Evolutionary conservation across 345 rosid species (phyloP), one percentile per base, ranked within the genome.

Genomic region (Viola odorata): DNA sequence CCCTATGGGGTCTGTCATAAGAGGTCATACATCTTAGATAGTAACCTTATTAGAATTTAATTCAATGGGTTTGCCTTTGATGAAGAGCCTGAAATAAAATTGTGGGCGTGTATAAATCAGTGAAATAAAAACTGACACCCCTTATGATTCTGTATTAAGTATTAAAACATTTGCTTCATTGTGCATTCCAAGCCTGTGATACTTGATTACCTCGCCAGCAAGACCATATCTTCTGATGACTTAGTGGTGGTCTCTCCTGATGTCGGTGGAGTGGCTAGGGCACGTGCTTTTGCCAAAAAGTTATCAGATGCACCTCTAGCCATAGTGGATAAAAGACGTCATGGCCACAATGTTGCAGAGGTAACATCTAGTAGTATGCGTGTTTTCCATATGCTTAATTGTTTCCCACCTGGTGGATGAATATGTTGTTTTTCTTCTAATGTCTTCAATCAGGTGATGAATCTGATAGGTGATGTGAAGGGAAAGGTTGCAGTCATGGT

Each of bases 401-500:
- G 12, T 52, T 17, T 6, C 3, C 32, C 37, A 14, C 17, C 55
- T 17, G 13, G 50, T 3, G 37, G 51, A 48, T 49, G 15, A 17
- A 49, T 12, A 5, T 17, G 12, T 17, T n/a, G 37, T 10, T 47
- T 47, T 47, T 4, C 15, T 17, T 9, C 41, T 6, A 48, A 45
- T 63, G 47, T 57, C 16, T 4, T 61, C 16, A 69, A 82, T 60
- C 81, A 89, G 98, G 97, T 92, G 60, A 89, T 92, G 97, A 92
- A 92, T 74, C 78, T 92, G 81, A 92, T 92, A 3, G 96, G 98
- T 58, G 97, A 87, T 78, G 98, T 89, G 37, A 90, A 78, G 78
- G 99, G 99, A 40, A 94, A 90, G 75, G 96, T 89, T 62, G 99
- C 97, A 8, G 91, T 94, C 52, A 84, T 94, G 96, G 96, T 90